These are phyloP conservation scores for Candida boidinii DNA, from an alignment of 805 yeast genomes.

Conservation along the genomic window DNA sequence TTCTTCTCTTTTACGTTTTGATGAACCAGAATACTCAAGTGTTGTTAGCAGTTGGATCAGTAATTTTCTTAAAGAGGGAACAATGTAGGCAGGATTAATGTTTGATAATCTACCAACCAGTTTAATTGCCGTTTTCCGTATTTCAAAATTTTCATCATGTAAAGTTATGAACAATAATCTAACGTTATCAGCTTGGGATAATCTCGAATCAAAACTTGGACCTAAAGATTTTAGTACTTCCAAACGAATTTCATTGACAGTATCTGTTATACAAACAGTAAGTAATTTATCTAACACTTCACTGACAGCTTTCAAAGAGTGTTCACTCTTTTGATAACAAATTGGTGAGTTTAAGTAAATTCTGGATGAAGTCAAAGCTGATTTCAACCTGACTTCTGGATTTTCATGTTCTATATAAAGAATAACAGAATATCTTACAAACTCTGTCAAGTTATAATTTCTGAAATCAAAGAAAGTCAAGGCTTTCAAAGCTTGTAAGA, in stretches of 20 bases:
- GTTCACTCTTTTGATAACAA: constrained; percentile 73
- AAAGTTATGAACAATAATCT: constrained; percentile 77
- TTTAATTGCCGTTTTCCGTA: constrained; percentile 68
- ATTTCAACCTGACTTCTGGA: constrained; percentile 71
- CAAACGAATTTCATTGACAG: constrained; percentile 74
- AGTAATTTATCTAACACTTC: constrained; percentile 76
- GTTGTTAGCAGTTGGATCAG: constrained; percentile 79
- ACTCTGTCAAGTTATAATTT: constrained; percentile 73
- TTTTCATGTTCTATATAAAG: constrained; percentile 75
- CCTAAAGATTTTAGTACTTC: constrained; percentile 71
- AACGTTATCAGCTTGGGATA: constrained; percentile 90
- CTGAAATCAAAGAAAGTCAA: constrained; percentile 67
- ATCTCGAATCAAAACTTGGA: constrained; percentile 76
- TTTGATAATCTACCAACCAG: constrained; percentile 78
- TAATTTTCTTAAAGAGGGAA: constrained; percentile 84
- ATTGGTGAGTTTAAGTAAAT: constrained; percentile 74
- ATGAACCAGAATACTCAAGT: constrained; percentile 70
- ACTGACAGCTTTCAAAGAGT: constrained; percentile 74
- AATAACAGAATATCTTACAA: constrained; percentile 79
- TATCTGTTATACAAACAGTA: constrained; percentile 81
- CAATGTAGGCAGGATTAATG: constrained; percentile 91
- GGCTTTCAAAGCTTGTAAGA: constrained; percentile 74
- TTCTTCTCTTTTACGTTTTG: constrained; percentile 73
- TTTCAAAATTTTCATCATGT: constrained; percentile 82
- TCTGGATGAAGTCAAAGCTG: constrained; percentile 76